A percentile compares a stretch with the other conserved stretches of the same genome.
Conservation (phyloP, 2,329 filamentous ascomycete species). For the Ophiostoma perfectum region DNA sequence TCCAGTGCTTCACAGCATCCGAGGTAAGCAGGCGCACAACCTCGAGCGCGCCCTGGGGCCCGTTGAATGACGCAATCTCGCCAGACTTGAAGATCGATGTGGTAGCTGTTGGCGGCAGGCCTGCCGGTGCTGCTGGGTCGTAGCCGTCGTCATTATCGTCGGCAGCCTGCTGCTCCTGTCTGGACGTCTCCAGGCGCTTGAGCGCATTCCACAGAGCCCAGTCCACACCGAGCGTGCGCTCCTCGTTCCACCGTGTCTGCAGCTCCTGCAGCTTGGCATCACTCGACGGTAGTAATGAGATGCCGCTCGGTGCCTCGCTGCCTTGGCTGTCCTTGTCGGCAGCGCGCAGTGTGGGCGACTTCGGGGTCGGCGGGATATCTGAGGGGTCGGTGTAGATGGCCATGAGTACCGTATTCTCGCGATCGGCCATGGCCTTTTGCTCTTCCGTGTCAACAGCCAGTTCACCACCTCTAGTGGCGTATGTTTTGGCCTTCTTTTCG, state of each 20-base stretch:
- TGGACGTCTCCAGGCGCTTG: constrained; percentile 15
- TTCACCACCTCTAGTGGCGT: constrained; percentile 49
- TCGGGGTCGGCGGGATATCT: constrained; percentile 53
- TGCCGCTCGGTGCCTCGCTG: neutral
- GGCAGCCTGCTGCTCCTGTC: constrained; percentile 22
- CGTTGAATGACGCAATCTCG: constrained; percentile 19
- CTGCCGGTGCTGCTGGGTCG: constrained; percentile 14
- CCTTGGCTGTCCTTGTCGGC: neutral
- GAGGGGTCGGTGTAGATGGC: constrained; percentile 50
- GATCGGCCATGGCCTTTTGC: constrained; percentile 50
- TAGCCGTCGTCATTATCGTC: constrained; percentile 11
- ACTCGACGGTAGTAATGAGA: constrained; percentile 35
- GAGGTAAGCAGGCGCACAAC: constrained; percentile 42
- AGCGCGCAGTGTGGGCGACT: constrained; percentile 40
- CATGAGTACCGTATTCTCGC: constrained; percentile 57
- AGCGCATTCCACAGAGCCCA: constrained; percentile 27
- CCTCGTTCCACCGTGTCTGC: constrained; percentile 46
- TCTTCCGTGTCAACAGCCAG: constrained; percentile 49
- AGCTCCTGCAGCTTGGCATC: constrained; percentile 45
- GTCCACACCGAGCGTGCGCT: constrained; percentile 23
- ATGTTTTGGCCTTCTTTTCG: constrained; percentile 45
- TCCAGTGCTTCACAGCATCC: constrained; percentile 41
- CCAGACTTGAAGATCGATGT: neutral
- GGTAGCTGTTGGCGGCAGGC: neutral
- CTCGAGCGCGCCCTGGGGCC: constrained; percentile 36